Conservation (phyloP, 768 basidiomycete genomes). For the Saitozyma sp. region DNA sequence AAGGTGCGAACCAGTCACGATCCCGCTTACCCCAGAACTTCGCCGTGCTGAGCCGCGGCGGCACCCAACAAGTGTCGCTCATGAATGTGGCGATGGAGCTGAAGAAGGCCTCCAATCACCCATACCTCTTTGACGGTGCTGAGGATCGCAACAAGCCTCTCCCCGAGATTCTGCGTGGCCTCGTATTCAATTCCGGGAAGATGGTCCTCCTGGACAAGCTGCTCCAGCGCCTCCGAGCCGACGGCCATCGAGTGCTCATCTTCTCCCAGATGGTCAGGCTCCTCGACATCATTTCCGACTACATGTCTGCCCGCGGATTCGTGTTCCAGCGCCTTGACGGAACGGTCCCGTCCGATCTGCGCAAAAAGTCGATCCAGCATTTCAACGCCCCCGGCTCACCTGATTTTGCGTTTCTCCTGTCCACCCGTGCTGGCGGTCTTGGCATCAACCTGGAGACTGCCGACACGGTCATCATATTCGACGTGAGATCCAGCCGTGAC, state of each 20-base stretch:
- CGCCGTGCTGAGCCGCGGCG: conserved; percentile 82
- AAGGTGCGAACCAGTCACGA: conserved; percentile 60
- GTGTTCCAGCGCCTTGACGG: conserved; percentile 90
- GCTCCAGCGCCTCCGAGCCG: conserved; percentile 79
- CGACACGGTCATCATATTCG: conserved; percentile 98
- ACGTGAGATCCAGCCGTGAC: conserved; percentile 50
- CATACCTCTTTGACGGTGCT: conserved; percentile 95
- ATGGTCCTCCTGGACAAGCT: conserved; percentile 98
- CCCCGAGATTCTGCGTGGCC: conserved; percentile 88
- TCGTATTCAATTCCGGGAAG: conserved; percentile 98
- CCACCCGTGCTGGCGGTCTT: conserved; percentile 93
- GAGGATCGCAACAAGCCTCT: conserved; percentile 57
- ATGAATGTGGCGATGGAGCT: conserved; percentile 99
- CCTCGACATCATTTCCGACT: conserved; percentile 97
- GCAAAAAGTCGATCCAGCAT: conserved; percentile 94
- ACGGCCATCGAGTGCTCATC: conserved; percentile 94
- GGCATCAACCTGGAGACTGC: conserved; percentile 99
- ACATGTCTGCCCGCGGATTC: conserved; percentile 86
- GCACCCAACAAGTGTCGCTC: conserved; percentile 78
- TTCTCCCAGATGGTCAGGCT: conserved; percentile 99
- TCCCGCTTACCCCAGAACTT: conserved; percentile 68
- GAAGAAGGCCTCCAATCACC: conserved; percentile 96
- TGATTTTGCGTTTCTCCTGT: conserved; percentile 95
- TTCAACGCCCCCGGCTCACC: conserved; percentile 91
- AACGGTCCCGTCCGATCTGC: conserved; percentile 78